Conservation (phyloP, 495 filamentous ascomycete species). For the Sordaria brevicollis region DNA sequence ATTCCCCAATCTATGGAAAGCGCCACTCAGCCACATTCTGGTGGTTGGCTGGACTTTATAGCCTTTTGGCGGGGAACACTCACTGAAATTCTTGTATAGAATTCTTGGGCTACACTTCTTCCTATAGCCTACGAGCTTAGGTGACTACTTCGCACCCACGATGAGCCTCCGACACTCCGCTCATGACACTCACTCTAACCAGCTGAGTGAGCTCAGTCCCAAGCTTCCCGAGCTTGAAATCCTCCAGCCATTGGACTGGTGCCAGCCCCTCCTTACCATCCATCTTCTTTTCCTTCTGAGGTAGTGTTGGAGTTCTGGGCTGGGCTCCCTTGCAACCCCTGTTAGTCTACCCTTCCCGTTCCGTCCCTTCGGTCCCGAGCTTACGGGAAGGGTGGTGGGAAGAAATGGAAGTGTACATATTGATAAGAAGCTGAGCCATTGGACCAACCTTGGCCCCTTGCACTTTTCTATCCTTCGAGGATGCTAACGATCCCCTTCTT, state of each 20-base stretch:
- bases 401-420: background rate
- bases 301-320: background rate
- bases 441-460: background rate
- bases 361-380: background rate
- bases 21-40: background rate
- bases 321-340: background rate
- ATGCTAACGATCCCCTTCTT: background rate
- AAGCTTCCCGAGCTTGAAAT: background rate
- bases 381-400: background rate
- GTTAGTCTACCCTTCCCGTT: background rate
- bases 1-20: conserved; percentile 14
- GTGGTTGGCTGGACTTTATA: background rate
- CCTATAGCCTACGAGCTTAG: no score
- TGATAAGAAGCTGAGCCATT: background rate
- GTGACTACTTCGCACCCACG: no score
- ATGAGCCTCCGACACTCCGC: background rate
- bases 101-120: background rate
- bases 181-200: background rate
- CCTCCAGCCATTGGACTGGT: background rate
- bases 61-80: background rate
- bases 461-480: background rate
- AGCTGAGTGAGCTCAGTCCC: background rate
- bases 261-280: background rate
- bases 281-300: no score
- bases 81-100: background rate